Percentiles rank a stretch among this genome's conserved stretches.
These are phyloP conservation scores for Cyclospora cayetanensis DNA, from an alignment of 169 alveolate species.

Conservation along the genomic window DNA sequence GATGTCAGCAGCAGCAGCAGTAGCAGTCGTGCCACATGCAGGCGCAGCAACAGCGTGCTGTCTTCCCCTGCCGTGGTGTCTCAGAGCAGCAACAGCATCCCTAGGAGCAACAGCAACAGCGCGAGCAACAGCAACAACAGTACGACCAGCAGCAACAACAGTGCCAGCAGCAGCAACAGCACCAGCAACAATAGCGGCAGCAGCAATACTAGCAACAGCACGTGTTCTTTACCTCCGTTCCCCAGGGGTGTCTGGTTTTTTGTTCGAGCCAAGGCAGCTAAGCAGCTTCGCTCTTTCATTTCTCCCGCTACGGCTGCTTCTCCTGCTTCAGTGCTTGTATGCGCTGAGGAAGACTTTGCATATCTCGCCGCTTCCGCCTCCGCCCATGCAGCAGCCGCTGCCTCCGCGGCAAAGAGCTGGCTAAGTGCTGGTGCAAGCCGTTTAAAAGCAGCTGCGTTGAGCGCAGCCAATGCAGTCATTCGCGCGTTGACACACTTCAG, in stretches of 20 bases:
- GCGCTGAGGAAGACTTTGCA: not conserved
- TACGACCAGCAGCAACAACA: not conserved
- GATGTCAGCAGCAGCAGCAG: not conserved
- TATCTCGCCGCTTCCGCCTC: no score
- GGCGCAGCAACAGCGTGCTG: no score
- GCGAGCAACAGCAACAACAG: not conserved
- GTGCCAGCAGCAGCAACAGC: not conserved
- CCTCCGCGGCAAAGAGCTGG: no score
- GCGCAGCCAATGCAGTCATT: no score
- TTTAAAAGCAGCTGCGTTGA: no score
- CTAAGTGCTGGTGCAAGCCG: no score
- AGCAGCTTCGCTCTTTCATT: not conserved
- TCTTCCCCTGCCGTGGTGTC: no score
- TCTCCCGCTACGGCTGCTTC: not conserved
- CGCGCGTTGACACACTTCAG: no score
- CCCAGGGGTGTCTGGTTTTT: not conserved
- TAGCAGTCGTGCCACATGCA: no score
- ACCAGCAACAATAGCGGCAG: not conserved
- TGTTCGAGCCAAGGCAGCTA: not conserved
- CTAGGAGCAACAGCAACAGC: not conserved
- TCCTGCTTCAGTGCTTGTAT: not conserved
- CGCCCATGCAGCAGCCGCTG: no score
- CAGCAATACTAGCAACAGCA: not conserved
- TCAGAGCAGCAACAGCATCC: no score
- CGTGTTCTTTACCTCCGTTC: not conserved